A percentile compares a stretch with the other conserved stretches of the same genome.
Evolutionary conservation across 192 early-diverging fungal species (phyloP).

Genomic region (Helicostylum pulchrum): DNA sequence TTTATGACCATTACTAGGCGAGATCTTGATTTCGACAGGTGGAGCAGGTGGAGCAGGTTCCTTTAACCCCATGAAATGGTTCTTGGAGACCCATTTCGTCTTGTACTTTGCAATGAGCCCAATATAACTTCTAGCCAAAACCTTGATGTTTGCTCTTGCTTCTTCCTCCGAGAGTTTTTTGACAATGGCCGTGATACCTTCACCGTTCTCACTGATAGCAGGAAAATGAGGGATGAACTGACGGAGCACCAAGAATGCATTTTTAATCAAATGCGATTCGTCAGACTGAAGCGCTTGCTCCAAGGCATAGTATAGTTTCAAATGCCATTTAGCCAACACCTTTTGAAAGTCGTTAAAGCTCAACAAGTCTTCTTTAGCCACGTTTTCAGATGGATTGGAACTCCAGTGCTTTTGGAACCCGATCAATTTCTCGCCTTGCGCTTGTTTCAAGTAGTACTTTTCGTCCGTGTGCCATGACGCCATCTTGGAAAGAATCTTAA

Average conservation of each 20-base stretch:
- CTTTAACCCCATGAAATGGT: slow-evolving; percentile 21
- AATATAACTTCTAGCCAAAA: slow-evolving; percentile 52
- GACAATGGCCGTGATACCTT: slow-evolving; percentile 40
- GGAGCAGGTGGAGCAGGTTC: background rate
- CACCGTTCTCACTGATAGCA: slow-evolving; percentile 51
- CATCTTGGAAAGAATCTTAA: slow-evolving; percentile 53
- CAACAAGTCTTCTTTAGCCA: slow-evolving; percentile 46
- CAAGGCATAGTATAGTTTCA: slow-evolving; percentile 37
- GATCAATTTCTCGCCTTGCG: slow-evolving; percentile 52
- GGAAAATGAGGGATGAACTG: slow-evolving; percentile 64
- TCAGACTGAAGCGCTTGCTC: slow-evolving; percentile 46
- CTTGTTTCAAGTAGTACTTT: slow-evolving; percentile 51
- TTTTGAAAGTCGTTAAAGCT: slow-evolving; percentile 59
- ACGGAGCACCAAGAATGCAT: slow-evolving; percentile 70
- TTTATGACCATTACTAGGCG: background rate
- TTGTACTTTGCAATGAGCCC: slow-evolving; percentile 34
- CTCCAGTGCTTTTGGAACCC: slow-evolving; percentile 72
- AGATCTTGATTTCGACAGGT: background rate
- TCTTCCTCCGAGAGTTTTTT: slow-evolving; percentile 53
- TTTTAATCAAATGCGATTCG: slow-evolving; percentile 73
- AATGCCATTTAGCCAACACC: slow-evolving; percentile 74
- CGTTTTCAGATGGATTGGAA: slow-evolving; percentile 24
- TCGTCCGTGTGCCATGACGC: slow-evolving; percentile 52
- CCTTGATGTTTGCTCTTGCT: slow-evolving; percentile 66
- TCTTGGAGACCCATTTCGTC: slow-evolving; percentile 21